Base-by-base conservation (phyloP, 1,284 basidiomycete species). In the Fistulinella cinereoalba region DNA sequence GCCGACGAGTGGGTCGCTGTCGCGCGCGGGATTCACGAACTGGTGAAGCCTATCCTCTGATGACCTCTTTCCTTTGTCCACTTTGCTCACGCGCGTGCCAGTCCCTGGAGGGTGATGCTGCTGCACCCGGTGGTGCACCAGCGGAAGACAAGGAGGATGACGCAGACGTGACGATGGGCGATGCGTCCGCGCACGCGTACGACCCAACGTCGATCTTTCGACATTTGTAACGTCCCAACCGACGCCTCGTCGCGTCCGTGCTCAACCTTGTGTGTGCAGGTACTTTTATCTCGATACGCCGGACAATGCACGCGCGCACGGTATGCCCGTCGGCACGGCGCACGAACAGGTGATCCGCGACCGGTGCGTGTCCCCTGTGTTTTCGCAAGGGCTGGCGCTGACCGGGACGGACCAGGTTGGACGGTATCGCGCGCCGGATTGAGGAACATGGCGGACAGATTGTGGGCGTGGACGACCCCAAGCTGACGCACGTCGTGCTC, bases 261-360 rank as follows among this genome's bases (percentile, higher is more conserved):
- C 22, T 28, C 42, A 22, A 44, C 38, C 13, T 10, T 7, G 37
- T 21, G 41, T 15, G 29, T 48, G 10, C 49, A 91, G 88, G 47
- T 83, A 81, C 55, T 94, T 95, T 69, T 97, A 96, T 67, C 73
- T 97, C 31, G 93, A 96, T 66, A 81, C 88, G 2, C 76, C 82
- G 0, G 72, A 72, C 9, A 92, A 92, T 57, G 91, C 92, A 1
- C 64, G 62, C 7, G 69, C 71, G 56, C 77, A 91, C 53, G 79
- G 73, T 0, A 79, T 96, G 71, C 36, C 56, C 3, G 67, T 78
- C 6, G 80, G 78, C 47, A 65, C 73, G n/a, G 82, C 78, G 58
- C 61, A 79, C 32, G 79, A 81, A 51, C 64, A 69, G 10, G 71
- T 71, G 0, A 76, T 84, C 33, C 66, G 62, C 16, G 57, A 75